Percentiles rank a stretch among this genome's conserved stretches.
Conservation (phyloP, 768 basidiomycete species). For the Rhizopogon sp. region DNA sequence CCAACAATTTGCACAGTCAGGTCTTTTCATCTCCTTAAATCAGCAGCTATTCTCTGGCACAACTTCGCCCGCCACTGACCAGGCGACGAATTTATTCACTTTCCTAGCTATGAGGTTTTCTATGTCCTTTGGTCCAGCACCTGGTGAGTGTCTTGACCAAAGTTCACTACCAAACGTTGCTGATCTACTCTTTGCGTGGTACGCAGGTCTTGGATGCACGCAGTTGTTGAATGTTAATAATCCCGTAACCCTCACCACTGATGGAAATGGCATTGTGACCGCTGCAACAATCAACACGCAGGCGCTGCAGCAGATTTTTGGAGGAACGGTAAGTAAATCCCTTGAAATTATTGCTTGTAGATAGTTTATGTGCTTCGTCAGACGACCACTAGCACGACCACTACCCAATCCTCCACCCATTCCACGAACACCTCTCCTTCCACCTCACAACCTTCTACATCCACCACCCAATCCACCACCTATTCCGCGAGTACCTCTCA, state of each 20-base stretch:
- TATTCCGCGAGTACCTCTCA: too few relatives aligned
- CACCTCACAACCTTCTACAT: not conserved
- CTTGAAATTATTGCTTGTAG: not conserved
- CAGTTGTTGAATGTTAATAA: conserved; percentile 17
- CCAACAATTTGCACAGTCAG: conserved; percentile 16
- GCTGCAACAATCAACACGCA: conserved; percentile 20
- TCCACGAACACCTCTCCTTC: too few relatives aligned
- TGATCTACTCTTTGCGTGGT: not conserved
- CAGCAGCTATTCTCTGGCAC: conserved; percentile 13
- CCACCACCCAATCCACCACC: not conserved
- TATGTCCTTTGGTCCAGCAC: conserved; percentile 16
- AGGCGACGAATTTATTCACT: conserved; percentile 21
- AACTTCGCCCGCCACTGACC: conserved; percentile 15
- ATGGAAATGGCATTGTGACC: conserved; percentile 21
- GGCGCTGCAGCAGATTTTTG: conserved; percentile 13
- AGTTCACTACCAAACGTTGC: not conserved
- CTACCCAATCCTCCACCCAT: not conserved
- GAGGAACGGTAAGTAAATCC: not conserved
- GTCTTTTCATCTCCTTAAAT: conserved; percentile 20
- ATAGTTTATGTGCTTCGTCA: not conserved
- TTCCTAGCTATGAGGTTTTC: conserved; percentile 27
- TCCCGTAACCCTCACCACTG: conserved; percentile 18
- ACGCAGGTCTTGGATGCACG: conserved; percentile 17
- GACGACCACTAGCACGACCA: not conserved
- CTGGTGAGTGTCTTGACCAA: conserved; percentile 9